These are phyloP conservation scores for Bipolaris bicolor DNA, from an alignment of 2,329 filamentous ascomycete genomes.

Conservation along the genomic window DNA sequence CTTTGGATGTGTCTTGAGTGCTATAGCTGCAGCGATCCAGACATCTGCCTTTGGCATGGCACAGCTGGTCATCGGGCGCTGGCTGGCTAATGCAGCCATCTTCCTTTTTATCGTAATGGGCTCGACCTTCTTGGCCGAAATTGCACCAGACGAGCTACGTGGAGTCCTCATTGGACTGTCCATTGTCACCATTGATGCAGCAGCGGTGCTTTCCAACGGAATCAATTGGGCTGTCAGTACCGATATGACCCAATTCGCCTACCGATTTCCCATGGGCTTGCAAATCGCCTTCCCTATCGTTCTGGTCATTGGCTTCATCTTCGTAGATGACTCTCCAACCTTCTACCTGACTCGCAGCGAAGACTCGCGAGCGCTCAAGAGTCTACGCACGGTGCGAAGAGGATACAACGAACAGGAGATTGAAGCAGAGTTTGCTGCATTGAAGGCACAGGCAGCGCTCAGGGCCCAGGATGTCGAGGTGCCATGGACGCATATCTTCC, in stretches of 20 bases:
- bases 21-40: neutral
- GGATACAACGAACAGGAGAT: neutral
- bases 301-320: neutral
- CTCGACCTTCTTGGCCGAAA: neutral
- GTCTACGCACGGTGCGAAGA: neutral
- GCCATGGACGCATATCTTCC: neutral
- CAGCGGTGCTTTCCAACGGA: neutral
- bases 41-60: neutral
- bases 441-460: neutral
- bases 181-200: neutral
- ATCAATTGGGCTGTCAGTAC: neutral
- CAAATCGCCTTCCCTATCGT: neutral
- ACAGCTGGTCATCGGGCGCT: neutral
- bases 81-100: neutral
- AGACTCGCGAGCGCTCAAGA: neutral
- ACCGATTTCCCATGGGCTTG: neutral
- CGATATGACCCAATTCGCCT: neutral
- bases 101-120: neutral
- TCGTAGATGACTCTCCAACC: neutral
- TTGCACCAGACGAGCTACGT: neutral
- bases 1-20: neutral
- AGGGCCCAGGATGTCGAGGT: neutral
- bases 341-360: neutral
- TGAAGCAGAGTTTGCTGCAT: neutral
- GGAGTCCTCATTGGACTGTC: neutral